Percentiles rank a stretch among this genome's conserved stretches.
Conservation (phyloP, 139 green algal species). For the Dunaliella sp. region DNA sequence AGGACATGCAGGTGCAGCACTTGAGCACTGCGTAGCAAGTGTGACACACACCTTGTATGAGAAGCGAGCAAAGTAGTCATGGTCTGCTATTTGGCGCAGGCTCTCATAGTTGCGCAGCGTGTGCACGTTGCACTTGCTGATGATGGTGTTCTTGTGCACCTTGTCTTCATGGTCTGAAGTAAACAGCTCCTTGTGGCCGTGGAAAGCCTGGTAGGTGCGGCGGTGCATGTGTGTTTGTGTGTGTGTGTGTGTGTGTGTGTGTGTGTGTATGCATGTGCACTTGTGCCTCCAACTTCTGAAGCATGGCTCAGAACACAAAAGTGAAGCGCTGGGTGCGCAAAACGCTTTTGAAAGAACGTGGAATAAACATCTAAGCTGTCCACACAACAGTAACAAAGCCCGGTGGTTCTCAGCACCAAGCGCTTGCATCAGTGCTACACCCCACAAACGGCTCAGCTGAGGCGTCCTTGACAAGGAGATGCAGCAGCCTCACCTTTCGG, state of each 20-base stretch:
- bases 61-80: constrained; percentile 74
- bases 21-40: too few species aligned
- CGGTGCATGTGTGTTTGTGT: neutral
- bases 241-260: neutral
- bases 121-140: constrained; percentile 59
- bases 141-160: constrained; percentile 46
- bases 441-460: too few species aligned
- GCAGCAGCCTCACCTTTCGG: constrained; percentile 49
- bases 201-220: constrained; percentile 49
- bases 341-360: too few species aligned
- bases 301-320: neutral
- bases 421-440: too few species aligned
- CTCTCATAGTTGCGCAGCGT: constrained; percentile 59
- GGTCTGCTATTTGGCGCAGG: constrained; percentile 39
- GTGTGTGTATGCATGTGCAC: neutral
- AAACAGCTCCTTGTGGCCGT: constrained; percentile 81
- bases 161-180: constrained; percentile 62
- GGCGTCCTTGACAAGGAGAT: neutral
- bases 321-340: too few species aligned
- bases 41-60: constrained; percentile 68
- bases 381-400: too few species aligned
- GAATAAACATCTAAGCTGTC: too few species aligned
- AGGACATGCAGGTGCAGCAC: too few species aligned
- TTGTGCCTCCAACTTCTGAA: neutral
- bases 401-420: too few species aligned